These are phyloP conservation scores for Volutella citrinella DNA, from an alignment of 2,329 filamentous ascomycete genomes.

Conservation along the genomic window DNA sequence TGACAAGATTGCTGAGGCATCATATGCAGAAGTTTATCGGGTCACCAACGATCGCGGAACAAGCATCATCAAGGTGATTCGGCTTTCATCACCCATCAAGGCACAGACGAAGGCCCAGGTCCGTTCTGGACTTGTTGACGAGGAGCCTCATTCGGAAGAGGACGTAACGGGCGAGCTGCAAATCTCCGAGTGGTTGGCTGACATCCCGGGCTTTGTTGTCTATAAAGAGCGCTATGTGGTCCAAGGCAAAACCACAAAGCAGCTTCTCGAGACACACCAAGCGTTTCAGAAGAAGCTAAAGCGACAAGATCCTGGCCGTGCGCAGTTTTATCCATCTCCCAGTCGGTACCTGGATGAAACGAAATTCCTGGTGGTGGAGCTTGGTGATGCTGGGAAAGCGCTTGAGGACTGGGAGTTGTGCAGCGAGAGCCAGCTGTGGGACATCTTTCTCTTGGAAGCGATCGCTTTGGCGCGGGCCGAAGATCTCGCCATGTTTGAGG, in stretches of 20 bases:
- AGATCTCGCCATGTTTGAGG: slow-evolving; percentile 57
- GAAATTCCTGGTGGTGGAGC: slow-evolving; percentile 58
- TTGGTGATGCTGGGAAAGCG: slow-evolving; percentile 60
- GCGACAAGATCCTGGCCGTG: slow-evolving; percentile 51
- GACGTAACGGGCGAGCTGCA: slow-evolving; percentile 57
- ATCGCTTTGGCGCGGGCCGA: slow-evolving; percentile 61
- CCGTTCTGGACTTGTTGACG: slow-evolving; percentile 53
- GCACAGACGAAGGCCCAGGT: slow-evolving; percentile 56
- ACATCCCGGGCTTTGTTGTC: slow-evolving; percentile 62
- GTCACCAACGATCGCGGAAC: slow-evolving; percentile 57
- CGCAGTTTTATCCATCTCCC: slow-evolving; percentile 62
- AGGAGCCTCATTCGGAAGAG: slow-evolving; percentile 53
- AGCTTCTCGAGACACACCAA: slow-evolving; percentile 59
- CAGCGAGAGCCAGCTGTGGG: slow-evolving; percentile 55
- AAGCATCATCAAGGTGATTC: slow-evolving; percentile 64
- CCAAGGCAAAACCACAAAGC: slow-evolving; percentile 50
- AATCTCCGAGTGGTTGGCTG: slow-evolving; percentile 62
- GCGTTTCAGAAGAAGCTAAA: slow-evolving; percentile 52
- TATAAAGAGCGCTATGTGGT: slow-evolving; percentile 65
- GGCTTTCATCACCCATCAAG: slow-evolving; percentile 56
- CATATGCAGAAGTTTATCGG: slow-evolving; percentile 64
- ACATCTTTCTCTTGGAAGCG: slow-evolving; percentile 59
- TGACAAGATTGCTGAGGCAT: slow-evolving; percentile 64
- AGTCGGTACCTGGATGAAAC: slow-evolving; percentile 57
- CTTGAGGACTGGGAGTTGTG: slow-evolving; percentile 56